Evolutionary conservation across 1,139 yeast genomes (phyloP), one percentile per base, ranked within the genome.

Genomic region (Kluyveromyces sp.): DNA sequence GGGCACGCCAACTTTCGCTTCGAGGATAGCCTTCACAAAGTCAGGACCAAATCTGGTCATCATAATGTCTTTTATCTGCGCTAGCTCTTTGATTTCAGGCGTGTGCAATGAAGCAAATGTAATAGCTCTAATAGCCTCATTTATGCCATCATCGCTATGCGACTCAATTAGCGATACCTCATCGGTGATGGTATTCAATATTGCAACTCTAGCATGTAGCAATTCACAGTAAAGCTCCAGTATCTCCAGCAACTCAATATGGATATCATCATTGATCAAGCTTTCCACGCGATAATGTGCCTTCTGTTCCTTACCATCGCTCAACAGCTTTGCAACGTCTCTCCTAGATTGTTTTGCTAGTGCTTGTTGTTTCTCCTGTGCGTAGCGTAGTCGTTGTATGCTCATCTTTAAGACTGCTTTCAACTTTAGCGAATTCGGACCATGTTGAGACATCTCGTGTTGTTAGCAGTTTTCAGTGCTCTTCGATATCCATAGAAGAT

Each of bases 271-370:
- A 30, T 92, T 74, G 22, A 89, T 85, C 46, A 88, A 77, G 56
- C 85, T 84, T 55, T 88, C 96, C 2, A 87, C 94, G 42, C 95
- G 68, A 47, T 88, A 87, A 47, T 76, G 75, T 17, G 96, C 96
- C 56, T 89, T 84, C 44, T 83, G 80, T 51, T 86, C 92, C 58
- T 85, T 86, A 4, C 89, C 88, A 39, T 70, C 73, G 4, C 73
- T 68, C 43, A 88, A 67, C 19, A 87, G 66, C 42, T 83, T 88
- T 1, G 95, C 95, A 67, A 70, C 74, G 31, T 67, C 73, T 47
- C 95, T 70, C 48, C 96, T 70, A 51, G 80, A 86, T 55, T 84
- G 94, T 61, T 87, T 88, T 6, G 94, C 80, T 25, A 85, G 55
- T 0, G 96, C 95, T 1, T 79, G 69, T 54, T 84, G 86, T 66